phyloP scores from a whole-genome alignment of 768 basidiomycete genomes.

The Pisolithus microcarpus region DNA sequence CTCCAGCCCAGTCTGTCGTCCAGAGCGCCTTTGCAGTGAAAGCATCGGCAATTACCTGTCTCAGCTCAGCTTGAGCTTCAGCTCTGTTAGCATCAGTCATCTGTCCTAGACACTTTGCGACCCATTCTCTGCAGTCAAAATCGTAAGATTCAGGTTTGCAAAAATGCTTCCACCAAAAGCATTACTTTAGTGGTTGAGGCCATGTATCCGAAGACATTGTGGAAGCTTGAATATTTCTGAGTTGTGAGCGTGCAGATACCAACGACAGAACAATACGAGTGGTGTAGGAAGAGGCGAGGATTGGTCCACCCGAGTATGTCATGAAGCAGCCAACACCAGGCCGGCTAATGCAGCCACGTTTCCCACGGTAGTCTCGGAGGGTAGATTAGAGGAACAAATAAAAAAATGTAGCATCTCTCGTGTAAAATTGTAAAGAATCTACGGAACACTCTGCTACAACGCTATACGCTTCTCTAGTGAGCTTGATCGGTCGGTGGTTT shows the following conservation, averaged over 20 bases:
- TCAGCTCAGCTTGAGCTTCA: constrained; percentile 90
- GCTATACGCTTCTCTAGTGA: constrained; percentile 22
- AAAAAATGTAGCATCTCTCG: background rate
- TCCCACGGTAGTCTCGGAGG: constrained; percentile 16
- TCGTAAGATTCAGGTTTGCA: constrained; percentile 2
- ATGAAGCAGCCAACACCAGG: background rate
- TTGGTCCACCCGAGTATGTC: background rate
- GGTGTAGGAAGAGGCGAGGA: background rate
- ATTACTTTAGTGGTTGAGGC: constrained; percentile 75
- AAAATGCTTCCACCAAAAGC: background rate
- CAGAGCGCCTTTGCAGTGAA: constrained; percentile 78
- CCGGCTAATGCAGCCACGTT: background rate
- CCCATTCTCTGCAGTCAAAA: constrained; percentile 71
- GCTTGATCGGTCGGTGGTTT: constrained; percentile 30
- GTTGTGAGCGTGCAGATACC: background rate
- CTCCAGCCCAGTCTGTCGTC: constrained; percentile 90
- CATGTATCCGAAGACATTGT: constrained; percentile 71
- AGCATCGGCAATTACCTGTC: constrained; percentile 93
- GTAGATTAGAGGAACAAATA: constrained; percentile 6
- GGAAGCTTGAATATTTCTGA: too few species aligned
- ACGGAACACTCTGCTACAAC: constrained; percentile 4
- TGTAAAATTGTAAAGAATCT: constrained; percentile 20
- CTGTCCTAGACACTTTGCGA: constrained; percentile 85
- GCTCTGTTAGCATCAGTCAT: constrained; percentile 82
- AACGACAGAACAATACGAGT: background rate